A percentile compares a stretch with the other conserved stretches of the same genome.
Conservation (phyloP, 73 alveolate species). For the Paramecium tetraurelia region DNA sequence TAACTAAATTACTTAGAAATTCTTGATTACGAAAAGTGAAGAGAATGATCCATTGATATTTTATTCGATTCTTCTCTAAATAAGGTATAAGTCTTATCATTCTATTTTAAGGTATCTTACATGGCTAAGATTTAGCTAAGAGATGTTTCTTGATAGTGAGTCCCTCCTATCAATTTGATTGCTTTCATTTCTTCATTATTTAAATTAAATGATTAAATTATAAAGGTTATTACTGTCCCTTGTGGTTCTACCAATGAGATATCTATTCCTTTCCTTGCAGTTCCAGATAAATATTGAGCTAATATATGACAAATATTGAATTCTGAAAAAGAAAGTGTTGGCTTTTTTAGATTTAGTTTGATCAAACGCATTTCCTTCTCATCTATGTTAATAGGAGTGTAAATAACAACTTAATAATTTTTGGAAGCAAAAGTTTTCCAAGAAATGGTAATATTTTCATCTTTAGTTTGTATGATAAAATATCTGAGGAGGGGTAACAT, state of each 20-base stretch:
- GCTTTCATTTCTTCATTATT: constrained; percentile 16
- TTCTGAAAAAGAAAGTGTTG: not conserved
- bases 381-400: not conserved
- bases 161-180: not conserved
- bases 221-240: not conserved
- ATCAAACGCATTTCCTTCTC: not conserved
- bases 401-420: not conserved
- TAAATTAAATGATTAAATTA: not conserved
- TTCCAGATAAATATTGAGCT: not conserved
- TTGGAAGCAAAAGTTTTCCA: not conserved
- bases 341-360: not conserved
- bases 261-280: not conserved
- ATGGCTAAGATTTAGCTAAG: not conserved
- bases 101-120: not conserved
- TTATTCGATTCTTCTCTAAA: constrained; percentile 1
- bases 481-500: not conserved
- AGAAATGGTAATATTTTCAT: not conserved
- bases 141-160: constrained; percentile 38
- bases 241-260: not conserved
- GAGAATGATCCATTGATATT: constrained; percentile 1
- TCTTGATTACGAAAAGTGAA: constrained; percentile 45
- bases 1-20: constrained; percentile 41
- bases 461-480: constrained; percentile 9
- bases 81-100: not conserved
- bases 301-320: not conserved